phyloP scores from a whole-genome alignment of 2,329 filamentous ascomycete species.

The Epichloe brachyelytri region DNA sequence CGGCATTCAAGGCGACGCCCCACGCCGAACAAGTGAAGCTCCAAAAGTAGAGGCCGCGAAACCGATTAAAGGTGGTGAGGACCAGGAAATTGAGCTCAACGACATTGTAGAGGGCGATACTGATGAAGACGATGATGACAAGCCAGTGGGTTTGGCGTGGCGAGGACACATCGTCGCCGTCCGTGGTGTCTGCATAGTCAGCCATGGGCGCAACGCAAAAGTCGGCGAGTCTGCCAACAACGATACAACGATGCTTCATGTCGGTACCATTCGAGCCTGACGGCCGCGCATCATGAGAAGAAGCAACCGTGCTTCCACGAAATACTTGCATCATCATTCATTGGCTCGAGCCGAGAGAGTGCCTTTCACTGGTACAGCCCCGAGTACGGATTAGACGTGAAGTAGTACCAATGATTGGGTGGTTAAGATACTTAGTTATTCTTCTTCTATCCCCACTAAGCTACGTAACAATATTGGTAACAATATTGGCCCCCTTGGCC shows the following conservation, averaged over 20 bases:
- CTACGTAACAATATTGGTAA: no score
- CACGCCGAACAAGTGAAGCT: constrained; percentile 16
- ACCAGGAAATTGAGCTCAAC: constrained; percentile 17
- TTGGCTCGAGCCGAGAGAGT: no score
- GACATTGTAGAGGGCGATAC: constrained; percentile 16
- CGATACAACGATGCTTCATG: background rate
- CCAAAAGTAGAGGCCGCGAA: constrained; percentile 20
- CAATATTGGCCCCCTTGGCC: no score
- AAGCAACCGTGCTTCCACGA: background rate
- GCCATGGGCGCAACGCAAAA: background rate
- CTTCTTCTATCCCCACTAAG: no score
- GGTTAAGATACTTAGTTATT: no score
- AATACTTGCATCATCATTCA: background rate
- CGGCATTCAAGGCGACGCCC: constrained; percentile 19
- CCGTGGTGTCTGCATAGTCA: background rate
- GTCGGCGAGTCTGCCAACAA: background rate
- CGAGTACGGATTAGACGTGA: no score
- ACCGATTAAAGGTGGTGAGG: constrained; percentile 14
- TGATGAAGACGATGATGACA: constrained; percentile 12
- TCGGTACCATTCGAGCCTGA: background rate
- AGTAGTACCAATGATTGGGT: no score
- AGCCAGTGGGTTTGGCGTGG: background rate
- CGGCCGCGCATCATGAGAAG: background rate
- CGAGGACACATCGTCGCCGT: background rate
- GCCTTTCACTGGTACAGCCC: no score